Evolutionary conservation across 192 early-diverging fungal species (phyloP).

Genomic region (Backusella parvicylindrica): DNA sequence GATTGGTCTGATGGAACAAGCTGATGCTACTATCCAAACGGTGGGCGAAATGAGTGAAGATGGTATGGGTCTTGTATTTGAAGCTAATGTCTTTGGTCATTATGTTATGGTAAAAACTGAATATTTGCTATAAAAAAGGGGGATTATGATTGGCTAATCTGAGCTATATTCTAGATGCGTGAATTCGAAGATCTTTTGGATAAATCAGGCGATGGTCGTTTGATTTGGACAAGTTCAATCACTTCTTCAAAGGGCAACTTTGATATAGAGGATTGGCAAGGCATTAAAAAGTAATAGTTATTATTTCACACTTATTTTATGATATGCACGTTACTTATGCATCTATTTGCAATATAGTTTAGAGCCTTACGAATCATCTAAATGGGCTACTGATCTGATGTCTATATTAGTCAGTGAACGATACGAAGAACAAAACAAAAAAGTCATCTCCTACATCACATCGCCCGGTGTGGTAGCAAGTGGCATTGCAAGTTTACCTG

Average conservation of each 20-base stretch:
- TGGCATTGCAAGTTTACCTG: slow-evolving; percentile 41
- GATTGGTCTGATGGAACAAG: slow-evolving; percentile 32
- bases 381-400: slow-evolving; percentile 49
- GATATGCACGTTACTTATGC: background rate
- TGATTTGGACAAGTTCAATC: slow-evolving; percentile 56
- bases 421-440: slow-evolving; percentile 4
- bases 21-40: slow-evolving; percentile 42
- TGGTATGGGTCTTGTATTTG: slow-evolving; percentile 49
- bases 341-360: background rate
- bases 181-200: slow-evolving; percentile 42
- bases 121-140: background rate
- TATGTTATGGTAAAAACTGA: slow-evolving; percentile 50
- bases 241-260: slow-evolving; percentile 34
- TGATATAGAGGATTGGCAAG: slow-evolving; percentile 48
- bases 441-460: slow-evolving; percentile 45
- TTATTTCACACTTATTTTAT: background rate
- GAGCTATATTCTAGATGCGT: slow-evolving; percentile 31
- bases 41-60: slow-evolving; percentile 46
- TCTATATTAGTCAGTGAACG: slow-evolving; percentile 37
- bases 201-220: slow-evolving; percentile 36
- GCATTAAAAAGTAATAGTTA: slow-evolving; percentile 35
- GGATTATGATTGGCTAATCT: background rate
- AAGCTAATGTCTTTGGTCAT: slow-evolving; percentile 57
- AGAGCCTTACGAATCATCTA: slow-evolving; percentile 54
- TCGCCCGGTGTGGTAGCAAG: slow-evolving; percentile 55